Evolutionary conservation across 768 basidiomycete genomes (phyloP).

Genomic region (Lactarius psammicola): DNA sequence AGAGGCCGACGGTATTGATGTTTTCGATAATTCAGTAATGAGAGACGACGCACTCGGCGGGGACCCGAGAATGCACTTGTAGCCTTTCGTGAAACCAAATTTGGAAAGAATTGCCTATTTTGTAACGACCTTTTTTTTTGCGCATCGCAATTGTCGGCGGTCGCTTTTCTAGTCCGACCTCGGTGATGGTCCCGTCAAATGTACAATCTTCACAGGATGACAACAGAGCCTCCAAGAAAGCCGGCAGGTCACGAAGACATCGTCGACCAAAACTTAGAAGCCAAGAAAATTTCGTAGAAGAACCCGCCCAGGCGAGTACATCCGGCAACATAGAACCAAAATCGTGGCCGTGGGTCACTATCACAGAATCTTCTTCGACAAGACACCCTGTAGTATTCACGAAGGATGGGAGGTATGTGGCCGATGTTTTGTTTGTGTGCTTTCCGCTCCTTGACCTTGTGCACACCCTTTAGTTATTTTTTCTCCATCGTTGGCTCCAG

Average conservation of each 20-base stretch:
- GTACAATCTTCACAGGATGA: slow-evolving; percentile 5
- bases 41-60: slow-evolving; percentile 6
- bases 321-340: slow-evolving; percentile 17
- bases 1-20: slow-evolving; percentile 20
- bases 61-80: slow-evolving; percentile 5
- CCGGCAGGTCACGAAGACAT: slow-evolving; percentile 23
- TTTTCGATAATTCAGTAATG: neutral
- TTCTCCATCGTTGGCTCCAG: slow-evolving; percentile 80
- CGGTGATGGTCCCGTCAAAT: slow-evolving; percentile 14
- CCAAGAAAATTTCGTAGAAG: slow-evolving; percentile 32
- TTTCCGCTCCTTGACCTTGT: slow-evolving; percentile 22
- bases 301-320: slow-evolving; percentile 30
- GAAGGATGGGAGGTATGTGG: slow-evolving; percentile 75
- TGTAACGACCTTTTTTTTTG: slow-evolving; percentile 7
- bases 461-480: slow-evolving; percentile 63
- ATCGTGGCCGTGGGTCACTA: slow-evolving; percentile 64
- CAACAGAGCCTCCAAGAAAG: neutral
- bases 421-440: neutral
- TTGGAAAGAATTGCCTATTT: slow-evolving; percentile 22
- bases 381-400: slow-evolving; percentile 76
- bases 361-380: slow-evolving; percentile 67
- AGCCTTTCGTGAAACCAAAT: slow-evolving; percentile 11
- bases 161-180: slow-evolving; percentile 1
- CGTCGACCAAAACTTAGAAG: slow-evolving; percentile 43
- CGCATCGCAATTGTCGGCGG: neutral